Evolutionary conservation across 1,284 basidiomycete species (phyloP).

Genomic region (Serendipita sp.): DNA sequence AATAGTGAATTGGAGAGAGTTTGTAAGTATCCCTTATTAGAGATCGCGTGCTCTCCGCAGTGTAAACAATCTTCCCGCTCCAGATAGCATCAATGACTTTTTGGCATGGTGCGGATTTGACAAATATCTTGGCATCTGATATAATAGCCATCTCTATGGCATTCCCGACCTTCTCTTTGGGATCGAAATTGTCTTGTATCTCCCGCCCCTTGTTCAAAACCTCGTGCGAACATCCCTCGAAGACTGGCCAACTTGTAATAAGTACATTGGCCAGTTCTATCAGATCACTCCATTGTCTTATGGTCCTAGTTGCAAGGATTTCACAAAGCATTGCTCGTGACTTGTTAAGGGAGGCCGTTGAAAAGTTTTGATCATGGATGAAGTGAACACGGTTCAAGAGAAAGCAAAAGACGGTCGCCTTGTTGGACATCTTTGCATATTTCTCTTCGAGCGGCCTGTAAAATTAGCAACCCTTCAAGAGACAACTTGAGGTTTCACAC

Average conservation of each 20-base stretch:
- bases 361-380: slow-evolving; percentile 53
- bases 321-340: slow-evolving; percentile 77
- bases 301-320: slow-evolving; percentile 69
- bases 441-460: slow-evolving; percentile 53
- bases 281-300: slow-evolving; percentile 63
- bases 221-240: slow-evolving; percentile 60
- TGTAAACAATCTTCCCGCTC: slow-evolving; percentile 81
- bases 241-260: slow-evolving; percentile 80
- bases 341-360: slow-evolving; percentile 50
- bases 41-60: slow-evolving; percentile 71
- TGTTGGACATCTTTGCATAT: slow-evolving; percentile 56
- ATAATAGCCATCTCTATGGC: slow-evolving; percentile 87
- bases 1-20: slow-evolving; percentile 80
- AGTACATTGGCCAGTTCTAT: slow-evolving; percentile 67
- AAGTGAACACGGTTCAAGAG: slow-evolving; percentile 84
- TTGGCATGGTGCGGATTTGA: slow-evolving; percentile 74
- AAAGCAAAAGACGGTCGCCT: slow-evolving; percentile 73
- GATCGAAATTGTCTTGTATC: slow-evolving; percentile 53
- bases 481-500: slow-evolving; percentile 12
- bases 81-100: slow-evolving; percentile 74
- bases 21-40: slow-evolving; percentile 88
- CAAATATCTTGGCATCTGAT: slow-evolving; percentile 70
- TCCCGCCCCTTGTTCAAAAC: slow-evolving; percentile 49
- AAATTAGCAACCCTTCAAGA: slow-evolving; percentile 25
- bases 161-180: slow-evolving; percentile 71